A percentile compares a stretch with the other conserved stretches of the same genome.
Conservation (phyloP, 1,284 basidiomycete genomes). For the Cryptococcus jaspeensis region DNA sequence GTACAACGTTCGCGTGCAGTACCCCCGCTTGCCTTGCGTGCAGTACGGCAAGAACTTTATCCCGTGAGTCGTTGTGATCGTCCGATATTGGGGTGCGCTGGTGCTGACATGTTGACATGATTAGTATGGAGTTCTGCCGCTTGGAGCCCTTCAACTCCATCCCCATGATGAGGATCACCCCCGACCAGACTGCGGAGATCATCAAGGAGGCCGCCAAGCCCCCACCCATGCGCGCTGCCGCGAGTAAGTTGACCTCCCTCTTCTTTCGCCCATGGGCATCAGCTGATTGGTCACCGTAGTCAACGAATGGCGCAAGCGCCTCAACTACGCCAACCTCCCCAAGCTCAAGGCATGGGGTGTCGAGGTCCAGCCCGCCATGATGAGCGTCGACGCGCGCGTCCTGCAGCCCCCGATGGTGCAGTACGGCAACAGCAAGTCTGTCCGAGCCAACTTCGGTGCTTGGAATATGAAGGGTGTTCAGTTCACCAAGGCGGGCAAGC, state of each 20-base stretch:
- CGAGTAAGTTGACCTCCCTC: constrained; percentile 28
- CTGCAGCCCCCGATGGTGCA: constrained; percentile 42
- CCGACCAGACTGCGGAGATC: constrained; percentile 49
- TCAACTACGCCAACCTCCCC: constrained; percentile 42
- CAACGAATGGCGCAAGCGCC: constrained; percentile 39
- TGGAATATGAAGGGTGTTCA: constrained; percentile 35
- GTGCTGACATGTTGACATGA: background rate
- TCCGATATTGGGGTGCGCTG: background rate
- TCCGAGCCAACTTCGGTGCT: constrained; percentile 27
- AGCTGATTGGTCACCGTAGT: constrained; percentile 23
- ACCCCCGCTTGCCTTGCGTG: constrained; percentile 47
- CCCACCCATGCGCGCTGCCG: constrained; percentile 39
- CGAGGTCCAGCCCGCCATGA: constrained; percentile 42
- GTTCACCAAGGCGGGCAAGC: constrained; percentile 43
- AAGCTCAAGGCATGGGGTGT: constrained; percentile 51
- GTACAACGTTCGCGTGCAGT: constrained; percentile 42
- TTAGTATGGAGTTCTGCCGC: constrained; percentile 45
- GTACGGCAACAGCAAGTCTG: constrained; percentile 37
- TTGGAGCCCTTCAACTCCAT: constrained; percentile 46
- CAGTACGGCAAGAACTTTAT: constrained; percentile 47
- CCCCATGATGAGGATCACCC: constrained; percentile 27
- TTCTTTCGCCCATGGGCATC: background rate
- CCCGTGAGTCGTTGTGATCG: constrained; percentile 41
- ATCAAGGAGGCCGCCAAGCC: constrained; percentile 50
- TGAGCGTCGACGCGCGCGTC: constrained; percentile 45